Conservation (phyloP, 78 protist genomes). For the Chrysochromulina tobinii region DNA sequence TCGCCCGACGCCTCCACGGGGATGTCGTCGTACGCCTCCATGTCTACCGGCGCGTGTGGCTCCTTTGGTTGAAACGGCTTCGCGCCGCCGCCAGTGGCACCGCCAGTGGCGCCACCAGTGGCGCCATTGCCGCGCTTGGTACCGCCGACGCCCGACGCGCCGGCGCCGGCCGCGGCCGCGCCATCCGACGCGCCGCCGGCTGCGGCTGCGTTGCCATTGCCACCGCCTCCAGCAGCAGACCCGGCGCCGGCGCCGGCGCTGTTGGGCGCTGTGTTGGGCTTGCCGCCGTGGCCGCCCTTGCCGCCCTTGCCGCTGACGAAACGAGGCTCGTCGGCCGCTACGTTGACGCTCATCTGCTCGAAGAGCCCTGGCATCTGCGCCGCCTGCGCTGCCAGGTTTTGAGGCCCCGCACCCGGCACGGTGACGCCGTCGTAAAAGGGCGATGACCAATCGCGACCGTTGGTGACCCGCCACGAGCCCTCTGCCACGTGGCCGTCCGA, state of each 20-base stretch:
- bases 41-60: constrained; percentile 58
- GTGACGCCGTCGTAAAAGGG: not conserved
- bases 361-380: not conserved
- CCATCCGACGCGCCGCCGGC: not conserved
- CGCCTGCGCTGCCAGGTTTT: not conserved
- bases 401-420: not conserved
- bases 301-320: too few species aligned
- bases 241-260: not conserved
- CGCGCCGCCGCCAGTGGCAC: not conserved
- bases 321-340: not conserved
- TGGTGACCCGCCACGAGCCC: not conserved
- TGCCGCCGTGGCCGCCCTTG: not conserved
- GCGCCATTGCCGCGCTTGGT: not conserved
- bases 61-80: constrained; percentile 6
- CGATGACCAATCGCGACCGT: not conserved
- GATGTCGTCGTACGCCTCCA: constrained; percentile 82
- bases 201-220: not conserved
- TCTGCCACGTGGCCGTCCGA: not conserved
- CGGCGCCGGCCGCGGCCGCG: not conserved
- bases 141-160: not conserved
- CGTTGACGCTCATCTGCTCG: not conserved
- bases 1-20: constrained; percentile 77
- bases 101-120: too few species aligned
- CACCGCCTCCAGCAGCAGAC: not conserved
- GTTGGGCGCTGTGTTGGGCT: too few species aligned